These are phyloP conservation scores for Fusarium aywerte DNA, from an alignment of 2,329 filamentous ascomycete genomes.

Conservation along the genomic window DNA sequence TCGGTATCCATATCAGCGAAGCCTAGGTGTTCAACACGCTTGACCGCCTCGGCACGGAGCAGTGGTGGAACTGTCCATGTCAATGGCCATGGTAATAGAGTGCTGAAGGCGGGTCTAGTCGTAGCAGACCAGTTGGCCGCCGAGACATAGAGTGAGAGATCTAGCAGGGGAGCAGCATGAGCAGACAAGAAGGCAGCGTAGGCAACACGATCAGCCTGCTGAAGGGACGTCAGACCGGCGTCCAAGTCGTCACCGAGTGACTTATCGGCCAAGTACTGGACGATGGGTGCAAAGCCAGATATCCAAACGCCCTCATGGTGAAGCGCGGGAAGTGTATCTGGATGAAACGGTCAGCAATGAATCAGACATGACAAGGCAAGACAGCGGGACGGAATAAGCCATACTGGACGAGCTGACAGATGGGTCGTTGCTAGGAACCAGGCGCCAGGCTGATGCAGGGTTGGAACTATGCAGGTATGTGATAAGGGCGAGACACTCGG, in stretches of 20 bases:
- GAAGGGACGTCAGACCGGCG: constrained; percentile 51
- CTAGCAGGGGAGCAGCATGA: constrained; percentile 80
- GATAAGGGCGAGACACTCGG: constrained; percentile 87
- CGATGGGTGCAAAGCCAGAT: constrained; percentile 70
- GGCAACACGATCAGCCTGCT: constrained; percentile 61
- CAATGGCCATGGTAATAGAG: constrained; percentile 83
- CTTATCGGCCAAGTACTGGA: constrained; percentile 62
- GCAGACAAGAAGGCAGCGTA: constrained; percentile 77
- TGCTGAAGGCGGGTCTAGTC: constrained; percentile 83
- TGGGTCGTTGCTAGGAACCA: constrained; percentile 79
- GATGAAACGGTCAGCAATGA: constrained; percentile 36
- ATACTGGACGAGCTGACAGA: constrained; percentile 76
- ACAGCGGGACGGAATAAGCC: constrained; percentile 47
- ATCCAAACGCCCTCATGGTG: constrained; percentile 63
- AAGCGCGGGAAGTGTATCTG: constrained; percentile 67
- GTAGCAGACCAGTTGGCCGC: constrained; percentile 83
- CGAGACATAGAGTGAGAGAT: constrained; percentile 90
- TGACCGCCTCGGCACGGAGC: constrained; percentile 75
- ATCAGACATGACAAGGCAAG: constrained; percentile 17
- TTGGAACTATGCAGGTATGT: constrained; percentile 77
- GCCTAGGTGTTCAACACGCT: constrained; percentile 75
- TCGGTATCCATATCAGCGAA: constrained; percentile 75
- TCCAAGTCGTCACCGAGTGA: constrained; percentile 54
- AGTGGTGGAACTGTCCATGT: constrained; percentile 86
- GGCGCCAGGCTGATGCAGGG: constrained; percentile 69